phyloP scores from a whole-genome alignment of 441 rosid genomes.

The Mallotus japonicus region DNA sequence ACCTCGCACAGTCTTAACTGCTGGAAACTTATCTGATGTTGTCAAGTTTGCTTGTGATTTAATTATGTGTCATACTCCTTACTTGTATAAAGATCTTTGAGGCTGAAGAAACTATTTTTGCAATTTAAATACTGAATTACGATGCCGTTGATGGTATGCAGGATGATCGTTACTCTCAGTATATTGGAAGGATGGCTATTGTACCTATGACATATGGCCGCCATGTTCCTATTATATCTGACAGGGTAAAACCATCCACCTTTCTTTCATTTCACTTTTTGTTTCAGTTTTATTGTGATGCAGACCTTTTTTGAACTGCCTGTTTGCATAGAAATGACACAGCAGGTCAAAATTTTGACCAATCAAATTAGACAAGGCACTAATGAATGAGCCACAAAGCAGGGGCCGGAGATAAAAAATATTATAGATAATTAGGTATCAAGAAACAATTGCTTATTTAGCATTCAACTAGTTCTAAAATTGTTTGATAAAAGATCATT shows the following conservation, averaged over 20 bases:
- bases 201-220: constrained; percentile 99
- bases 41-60: neutral
- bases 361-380: neutral
- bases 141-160: constrained; percentile 32
- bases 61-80: neutral
- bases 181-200: constrained; percentile 82
- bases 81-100: neutral
- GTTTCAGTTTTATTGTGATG: neutral
- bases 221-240: constrained; percentile 86
- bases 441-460: neutral
- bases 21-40: neutral
- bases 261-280: constrained; percentile 9
- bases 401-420: neutral
- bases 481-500: neutral
- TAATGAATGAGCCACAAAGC: neutral
- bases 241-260: constrained; percentile 51
- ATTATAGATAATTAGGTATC: too few relatives aligned
- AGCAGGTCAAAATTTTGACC: neutral
- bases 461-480: neutral
- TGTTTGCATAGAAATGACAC: too few relatives aligned
- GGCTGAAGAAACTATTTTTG: constrained; percentile 6
- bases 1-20: neutral
- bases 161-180: constrained; percentile 90
- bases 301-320: too few relatives aligned
- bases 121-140: constrained; percentile 11